Conservation (phyloP, 2,329 filamentous ascomycete species). For the Aureobasidium sp. region DNA sequence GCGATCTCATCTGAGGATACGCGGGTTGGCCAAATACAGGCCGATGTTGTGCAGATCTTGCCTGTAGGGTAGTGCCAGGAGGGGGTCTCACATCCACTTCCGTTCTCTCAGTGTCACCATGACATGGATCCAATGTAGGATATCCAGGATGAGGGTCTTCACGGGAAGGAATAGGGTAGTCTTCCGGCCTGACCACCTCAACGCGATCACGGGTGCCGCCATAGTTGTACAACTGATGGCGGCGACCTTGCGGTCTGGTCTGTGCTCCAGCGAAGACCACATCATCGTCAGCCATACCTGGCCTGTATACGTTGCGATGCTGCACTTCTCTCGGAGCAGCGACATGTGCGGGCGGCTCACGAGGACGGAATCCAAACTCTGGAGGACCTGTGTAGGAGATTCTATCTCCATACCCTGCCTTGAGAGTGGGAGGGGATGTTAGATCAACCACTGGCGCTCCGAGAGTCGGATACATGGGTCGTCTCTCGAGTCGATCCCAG, state of each 20-base stretch:
- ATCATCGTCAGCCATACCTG: neutral
- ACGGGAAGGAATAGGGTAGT: neutral
- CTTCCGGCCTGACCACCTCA: neutral
- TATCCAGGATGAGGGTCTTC: neutral
- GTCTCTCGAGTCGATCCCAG: neutral
- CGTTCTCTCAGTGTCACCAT: neutral
- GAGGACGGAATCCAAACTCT: neutral
- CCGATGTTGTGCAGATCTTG: neutral
- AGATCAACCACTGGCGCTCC: neutral
- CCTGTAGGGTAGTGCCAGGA: neutral
- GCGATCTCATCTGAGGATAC: slow-evolving; percentile 11
- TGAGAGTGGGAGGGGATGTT: neutral
- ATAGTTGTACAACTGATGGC: neutral
- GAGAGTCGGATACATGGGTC: neutral
- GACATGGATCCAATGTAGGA: neutral
- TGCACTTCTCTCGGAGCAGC: neutral
- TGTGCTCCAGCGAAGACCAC: neutral
- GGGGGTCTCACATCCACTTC: neutral
- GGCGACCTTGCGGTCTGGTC: neutral
- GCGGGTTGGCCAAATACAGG: slow-evolving; percentile 11
- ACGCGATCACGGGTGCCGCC: neutral
- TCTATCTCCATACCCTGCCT: slow-evolving; percentile 1
- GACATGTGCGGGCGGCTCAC: neutral
- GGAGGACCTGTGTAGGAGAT: slow-evolving; percentile 1
- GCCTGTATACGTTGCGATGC: neutral